These are phyloP conservation scores for Wickerhamiella parazyma DNA, from an alignment of 805 yeast genomes.

Conservation along the genomic window DNA sequence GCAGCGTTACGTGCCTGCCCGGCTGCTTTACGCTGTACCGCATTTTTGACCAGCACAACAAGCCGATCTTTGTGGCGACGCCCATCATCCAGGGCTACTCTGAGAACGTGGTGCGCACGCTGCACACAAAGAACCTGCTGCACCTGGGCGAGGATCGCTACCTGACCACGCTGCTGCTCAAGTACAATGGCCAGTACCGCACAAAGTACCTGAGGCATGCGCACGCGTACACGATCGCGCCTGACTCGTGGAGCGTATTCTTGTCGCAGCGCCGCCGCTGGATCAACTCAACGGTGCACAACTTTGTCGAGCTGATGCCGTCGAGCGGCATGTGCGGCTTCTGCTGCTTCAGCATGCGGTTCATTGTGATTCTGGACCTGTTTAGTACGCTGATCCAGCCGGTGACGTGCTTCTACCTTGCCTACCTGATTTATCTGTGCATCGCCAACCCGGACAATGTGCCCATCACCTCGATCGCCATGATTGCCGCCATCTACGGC, in stretches of 20 bases:
- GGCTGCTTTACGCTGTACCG: slow-evolving; percentile 52
- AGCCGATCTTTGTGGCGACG: slow-evolving; percentile 47
- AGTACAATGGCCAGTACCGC: slow-evolving; percentile 41
- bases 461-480: slow-evolving; percentile 42
- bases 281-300: slow-evolving; percentile 55
- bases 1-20: slow-evolving; percentile 52
- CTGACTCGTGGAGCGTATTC: slow-evolving; percentile 42
- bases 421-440: slow-evolving; percentile 40
- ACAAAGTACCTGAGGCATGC: slow-evolving; percentile 46
- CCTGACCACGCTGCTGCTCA: slow-evolving; percentile 41
- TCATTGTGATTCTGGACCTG: slow-evolving; percentile 42
- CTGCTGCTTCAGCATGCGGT: slow-evolving; percentile 52
- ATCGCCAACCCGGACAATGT: slow-evolving; percentile 34
- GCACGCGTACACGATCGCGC: slow-evolving; percentile 45
- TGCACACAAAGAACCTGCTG: slow-evolving; percentile 46
- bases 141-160: slow-evolving; percentile 52
- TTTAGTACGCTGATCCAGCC: slow-evolving; percentile 50
- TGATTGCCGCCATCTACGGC: slow-evolving; percentile 44
- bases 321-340: slow-evolving; percentile 51
- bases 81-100: slow-evolving; percentile 43
- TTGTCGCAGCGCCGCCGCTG: slow-evolving; percentile 55
- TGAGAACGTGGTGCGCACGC: slow-evolving; percentile 42
- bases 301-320: slow-evolving; percentile 45
- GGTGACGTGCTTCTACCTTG: slow-evolving; percentile 37
- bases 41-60: slow-evolving; percentile 39